These are phyloP conservation scores for Dittrichia graveolens DNA, from an alignment of 129 eudicot genomes.

Conservation along the genomic window DNA sequence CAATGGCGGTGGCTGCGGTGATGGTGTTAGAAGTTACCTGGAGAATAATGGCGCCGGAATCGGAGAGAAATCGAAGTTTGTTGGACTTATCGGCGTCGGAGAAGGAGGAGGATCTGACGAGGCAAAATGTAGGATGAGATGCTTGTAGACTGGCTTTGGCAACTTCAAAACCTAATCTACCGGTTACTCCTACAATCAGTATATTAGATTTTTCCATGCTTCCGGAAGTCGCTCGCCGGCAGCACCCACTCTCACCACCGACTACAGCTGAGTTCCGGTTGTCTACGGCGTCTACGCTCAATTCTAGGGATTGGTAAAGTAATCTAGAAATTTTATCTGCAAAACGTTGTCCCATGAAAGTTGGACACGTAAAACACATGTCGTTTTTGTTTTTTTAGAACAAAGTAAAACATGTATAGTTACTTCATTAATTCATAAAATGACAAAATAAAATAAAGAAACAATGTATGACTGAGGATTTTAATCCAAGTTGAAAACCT, in stretches of 20 bases:
- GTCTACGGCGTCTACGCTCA: neutral
- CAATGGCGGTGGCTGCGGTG: no score
- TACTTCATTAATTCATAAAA: no score
- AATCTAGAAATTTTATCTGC: neutral
- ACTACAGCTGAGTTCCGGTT: conserved; percentile 11
- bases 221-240: neutral
- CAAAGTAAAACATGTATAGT: no score
- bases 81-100: conserved; percentile 55
- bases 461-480: no score
- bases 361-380: no score
- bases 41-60: conserved; percentile 59
- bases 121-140: conserved; percentile 74
- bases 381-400: no score
- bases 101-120: conserved; percentile 55
- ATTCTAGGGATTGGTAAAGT: conserved; percentile 16
- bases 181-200: conserved; percentile 77
- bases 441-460: no score
- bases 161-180: conserved; percentile 72
- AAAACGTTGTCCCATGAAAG: no score
- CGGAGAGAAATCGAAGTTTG: conserved; percentile 56
- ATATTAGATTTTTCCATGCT: conserved; percentile 44
- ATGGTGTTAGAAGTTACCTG: conserved; percentile 35
- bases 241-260: neutral
- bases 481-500: no score
- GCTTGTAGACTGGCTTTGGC: conserved; percentile 72